phyloP scores from a whole-genome alignment of 2,329 filamentous ascomycete genomes.

The Aspergillaceae sp. region DNA sequence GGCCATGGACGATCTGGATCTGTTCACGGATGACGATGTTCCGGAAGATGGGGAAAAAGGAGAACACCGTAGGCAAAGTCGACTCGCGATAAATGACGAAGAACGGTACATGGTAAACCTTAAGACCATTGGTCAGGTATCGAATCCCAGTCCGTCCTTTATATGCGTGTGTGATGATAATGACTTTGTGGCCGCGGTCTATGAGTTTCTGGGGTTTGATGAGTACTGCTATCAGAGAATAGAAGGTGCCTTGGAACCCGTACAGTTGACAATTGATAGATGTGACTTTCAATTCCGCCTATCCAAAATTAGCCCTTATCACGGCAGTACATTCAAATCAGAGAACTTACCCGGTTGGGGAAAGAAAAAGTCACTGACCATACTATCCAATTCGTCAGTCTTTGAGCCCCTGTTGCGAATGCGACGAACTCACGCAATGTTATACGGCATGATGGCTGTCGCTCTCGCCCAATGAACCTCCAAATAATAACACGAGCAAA shows the following conservation, averaged over 20 bases:
- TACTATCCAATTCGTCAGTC: conserved; percentile 39
- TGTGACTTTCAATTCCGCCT: conserved; percentile 92
- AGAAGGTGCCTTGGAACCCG: conserved; percentile 10
- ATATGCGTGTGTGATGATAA: conserved; percentile 94
- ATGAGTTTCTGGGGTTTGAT: conserved; percentile 63
- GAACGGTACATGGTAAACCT: conserved; percentile 96
- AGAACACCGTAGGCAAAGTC: conserved; percentile 94
- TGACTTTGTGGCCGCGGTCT: conserved; percentile 94
- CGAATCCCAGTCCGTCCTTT: conserved; percentile 82
- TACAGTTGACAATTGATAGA: conserved; percentile 86
- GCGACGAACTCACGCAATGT: conserved; percentile 51
- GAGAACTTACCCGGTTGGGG: conserved; percentile 63
- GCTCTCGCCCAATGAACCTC: conserved; percentile 11
- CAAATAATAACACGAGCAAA: conserved; percentile 2
- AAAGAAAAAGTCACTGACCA: conserved; percentile 99
- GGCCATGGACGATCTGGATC: conserved; percentile 97
- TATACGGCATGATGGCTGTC: conserved; percentile 53
- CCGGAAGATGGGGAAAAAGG: conserved; percentile 94
- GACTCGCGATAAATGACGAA: conserved; percentile 89
- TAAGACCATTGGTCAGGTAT: conserved; percentile 94
- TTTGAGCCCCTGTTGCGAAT: not conserved
- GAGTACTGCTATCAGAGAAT: conserved; percentile 1
- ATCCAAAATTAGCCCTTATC: conserved; percentile 1
- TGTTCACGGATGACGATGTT: conserved; percentile 91
- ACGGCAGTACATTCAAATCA: not conserved